Percentiles rank a stretch among this genome's conserved stretches.
Conservation (phyloP, 2,329 filamentous ascomycete species). For the Pseudocercospora fijiensis region DNA sequence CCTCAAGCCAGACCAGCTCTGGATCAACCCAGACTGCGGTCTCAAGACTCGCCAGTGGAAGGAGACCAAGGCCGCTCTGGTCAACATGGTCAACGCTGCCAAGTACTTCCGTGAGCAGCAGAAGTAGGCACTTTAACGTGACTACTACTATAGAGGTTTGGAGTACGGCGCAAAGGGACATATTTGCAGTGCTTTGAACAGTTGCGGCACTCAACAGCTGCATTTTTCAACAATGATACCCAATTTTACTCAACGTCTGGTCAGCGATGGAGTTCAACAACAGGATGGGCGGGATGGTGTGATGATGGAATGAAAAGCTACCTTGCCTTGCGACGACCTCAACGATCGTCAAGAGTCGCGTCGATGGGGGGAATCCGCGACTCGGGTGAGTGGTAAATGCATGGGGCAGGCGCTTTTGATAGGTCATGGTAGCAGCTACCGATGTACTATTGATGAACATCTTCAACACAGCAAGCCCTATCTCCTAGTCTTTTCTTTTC, state of each 20-base stretch:
- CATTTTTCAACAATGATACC: conserved; percentile 37
- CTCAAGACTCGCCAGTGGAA: conserved; percentile 98
- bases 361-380: conserved; percentile 19
- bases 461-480: background rate
- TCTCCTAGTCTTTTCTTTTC: background rate
- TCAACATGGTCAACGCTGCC: conserved; percentile 97
- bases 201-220: conserved; percentile 24
- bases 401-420: conserved; percentile 16
- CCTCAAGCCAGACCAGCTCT: conserved; percentile 97
- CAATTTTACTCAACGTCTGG: conserved; percentile 34
- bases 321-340: conserved; percentile 29
- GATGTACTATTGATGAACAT: conserved; percentile 18
- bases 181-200: conserved; percentile 13
- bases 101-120: conserved; percentile 83
- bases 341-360: conserved; percentile 29
- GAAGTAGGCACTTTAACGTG: conserved; percentile 25
- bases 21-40: conserved; percentile 99
- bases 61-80: conserved; percentile 94
- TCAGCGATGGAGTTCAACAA: conserved; percentile 37
- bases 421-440: conserved; percentile 17
- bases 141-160: conserved; percentile 4
- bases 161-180: conserved; percentile 11
- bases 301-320: conserved; percentile 27
- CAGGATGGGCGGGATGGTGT: conserved; percentile 20
- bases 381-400: conserved; percentile 10